Base-by-base conservation (phyloP, 441 rosid genomes). In the Sinapis alba region DNA sequence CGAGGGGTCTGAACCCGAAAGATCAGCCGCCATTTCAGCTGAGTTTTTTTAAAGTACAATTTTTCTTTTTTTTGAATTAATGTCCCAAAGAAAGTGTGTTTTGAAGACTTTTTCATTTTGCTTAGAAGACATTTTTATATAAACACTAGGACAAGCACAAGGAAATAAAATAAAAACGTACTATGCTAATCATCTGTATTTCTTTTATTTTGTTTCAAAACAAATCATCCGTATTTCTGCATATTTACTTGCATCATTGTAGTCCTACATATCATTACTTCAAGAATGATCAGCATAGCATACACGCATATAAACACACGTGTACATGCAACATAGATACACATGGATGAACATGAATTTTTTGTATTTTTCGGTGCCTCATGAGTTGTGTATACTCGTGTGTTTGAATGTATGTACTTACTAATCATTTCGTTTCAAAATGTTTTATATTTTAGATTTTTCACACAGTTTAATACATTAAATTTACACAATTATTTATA, bases 11-110 rank as follows among this genome's bases (percentile, higher is more conserved):
- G 84, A 69, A 84, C 69, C 96, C 98, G 97, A 86, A 90, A 90
- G 87, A 83, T 87, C 84, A 88, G 98, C 98, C 98, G 93, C 83
- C 94, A 84, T 93, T 93, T 85, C 84, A 80, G 98, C 90, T 86
- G 81, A 86, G 15, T 57, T 81, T 80, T 79, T 79, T 78, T 2
- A 1, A n/a, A 15, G 53, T 28, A 41, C 12, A 1, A 8, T 66
- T 8, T 2, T 12, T n/a, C n/a, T 18, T 68, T 0, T 15, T 59
- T 56, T 56, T 15, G 7, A 71, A 66, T 65, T 71, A 65, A 36
- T 65, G 65, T 47, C 26, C 62, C 80, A 82, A 82, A 43, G 84
- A 82, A 81, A 85, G 76, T 67, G 62, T 72, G 81, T 72, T 72
- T 78, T 68, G 56, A 62, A 68, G 72, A 12, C 53, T 65, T 63